Base-by-base conservation (phyloP, 441 rosid genomes). In the Gossypium aridum region DNA sequence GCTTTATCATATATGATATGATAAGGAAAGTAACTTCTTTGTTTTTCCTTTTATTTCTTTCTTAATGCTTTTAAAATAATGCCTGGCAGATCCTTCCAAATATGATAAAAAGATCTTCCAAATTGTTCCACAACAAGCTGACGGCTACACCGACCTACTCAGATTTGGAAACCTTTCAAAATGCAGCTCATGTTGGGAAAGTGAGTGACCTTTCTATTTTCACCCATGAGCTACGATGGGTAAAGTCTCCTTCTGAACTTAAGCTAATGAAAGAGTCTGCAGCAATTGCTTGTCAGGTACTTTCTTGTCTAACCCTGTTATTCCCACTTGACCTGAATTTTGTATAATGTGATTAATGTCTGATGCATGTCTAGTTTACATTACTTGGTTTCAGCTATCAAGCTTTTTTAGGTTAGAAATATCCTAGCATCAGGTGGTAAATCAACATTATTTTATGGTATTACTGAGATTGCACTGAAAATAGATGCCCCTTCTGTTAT, bases 201-300 rank as follows among this genome's bases (percentile, higher is more conserved):
- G 92, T 92, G 82, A 85, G 83, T 78, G 83, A 81, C 70, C 80
- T 96, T 73, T 92, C 96, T 65, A 70, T 70, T 75, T 79, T 85
- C 70, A 90, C 92, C 9, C 91, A 92, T 70, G 90, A 86, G 79
- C 72, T 96, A 76, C 87, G 97, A 43, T 91, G 92, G 92, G 84
- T 81, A 76, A 96, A 96, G 83, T 92, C 99, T 72, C 82, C 96
- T 10, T 89, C 97, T 8, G 98, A 96, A 82, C 83, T 93, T 73
- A 89, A 84, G 81, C 83, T 93, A 80, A 96, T 93, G 98, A 89
- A 87, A 82, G 98, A 96, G 76, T 88, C 98, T 68, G 97, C 99
- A 63, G 87, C 98, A 71, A 92, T 93, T 83, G 96, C 91, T 76
- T 96, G 97, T 83, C 98, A 96, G 99, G 99, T 95, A 86, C 19